Evolutionary conservation across 208 protist species (phyloP).

Genomic region (Vickermania spadyakhi): DNA sequence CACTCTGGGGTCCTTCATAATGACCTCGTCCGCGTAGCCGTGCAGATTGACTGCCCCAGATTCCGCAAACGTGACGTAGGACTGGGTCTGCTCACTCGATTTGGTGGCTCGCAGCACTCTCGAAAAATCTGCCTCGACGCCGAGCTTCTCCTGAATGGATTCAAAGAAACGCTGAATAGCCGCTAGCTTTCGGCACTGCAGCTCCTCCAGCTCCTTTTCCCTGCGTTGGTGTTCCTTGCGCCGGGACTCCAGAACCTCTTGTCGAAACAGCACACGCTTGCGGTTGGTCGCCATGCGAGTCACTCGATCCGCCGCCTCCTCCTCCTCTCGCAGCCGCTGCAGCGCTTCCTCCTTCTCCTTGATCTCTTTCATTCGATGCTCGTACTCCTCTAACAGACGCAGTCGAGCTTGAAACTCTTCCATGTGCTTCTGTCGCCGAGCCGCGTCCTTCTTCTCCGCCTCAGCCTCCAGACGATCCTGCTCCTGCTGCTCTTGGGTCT

Average conservation of each 20-base stretch:
- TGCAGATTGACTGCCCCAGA: slow-evolving; percentile 4
- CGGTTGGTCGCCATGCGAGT: slow-evolving; percentile 34
- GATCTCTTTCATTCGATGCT: slow-evolving; percentile 19
- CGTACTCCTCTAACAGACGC: slow-evolving; percentile 26
- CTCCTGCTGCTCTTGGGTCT: slow-evolving; percentile 8
- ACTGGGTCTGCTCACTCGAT: slow-evolving; percentile 37
- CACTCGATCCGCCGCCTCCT: slow-evolving; percentile 25
- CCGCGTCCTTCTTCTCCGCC: slow-evolving; percentile 14
- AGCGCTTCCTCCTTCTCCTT: slow-evolving; percentile 37
- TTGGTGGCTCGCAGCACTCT: slow-evolving; percentile 49
- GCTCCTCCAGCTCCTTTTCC: slow-evolving; percentile 30
- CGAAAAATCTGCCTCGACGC: slow-evolving; percentile 42
- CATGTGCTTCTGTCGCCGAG: slow-evolving; percentile 14
- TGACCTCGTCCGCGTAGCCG: slow-evolving; percentile 64
- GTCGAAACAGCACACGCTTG: slow-evolving; percentile 41
- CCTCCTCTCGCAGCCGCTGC: slow-evolving; percentile 16
- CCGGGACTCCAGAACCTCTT: slow-evolving; percentile 33
- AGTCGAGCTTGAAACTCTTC: slow-evolving; percentile 63
- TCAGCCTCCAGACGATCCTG: slow-evolving; percentile 19
- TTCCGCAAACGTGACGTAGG: slow-evolving; percentile 34
- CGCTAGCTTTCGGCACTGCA: slow-evolving; percentile 35
- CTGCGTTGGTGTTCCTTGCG: slow-evolving; percentile 13
- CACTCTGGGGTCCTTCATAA: slow-evolving; percentile 78
- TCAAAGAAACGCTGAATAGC: slow-evolving; percentile 66
- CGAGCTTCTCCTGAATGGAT: slow-evolving; percentile 42